Evolutionary conservation across 805 yeast genomes (phyloP), one percentile per base, ranked within the genome.

Genomic region (Dipodascopsis uninucleata): DNA sequence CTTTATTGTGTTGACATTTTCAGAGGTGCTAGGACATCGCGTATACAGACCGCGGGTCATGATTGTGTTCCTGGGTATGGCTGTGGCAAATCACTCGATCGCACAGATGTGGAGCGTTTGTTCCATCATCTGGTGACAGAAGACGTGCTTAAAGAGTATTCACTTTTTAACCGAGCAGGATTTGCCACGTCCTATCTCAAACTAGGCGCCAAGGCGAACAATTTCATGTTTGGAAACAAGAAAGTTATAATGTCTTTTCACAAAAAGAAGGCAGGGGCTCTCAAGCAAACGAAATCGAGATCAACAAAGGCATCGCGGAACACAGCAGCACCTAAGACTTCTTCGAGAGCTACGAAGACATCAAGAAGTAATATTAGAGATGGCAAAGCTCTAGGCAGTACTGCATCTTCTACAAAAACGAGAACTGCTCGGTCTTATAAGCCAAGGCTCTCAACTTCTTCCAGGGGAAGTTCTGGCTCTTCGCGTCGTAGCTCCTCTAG

Each of bases 1-100:
- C 71, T 84, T 9, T 81, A 86, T 55, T 82, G 90, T 60, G 89
- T 86, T 53, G 97, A 89, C 63, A 72, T 87, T 4, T 81, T 81
- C 62, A 77, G 81, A 57, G 96, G 97, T 0, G 76, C 87, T 0
- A 77, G 72, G 53, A 67, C 69, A 45, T 71, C 74, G n/a, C 82
- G 79, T 58, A 76, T 87, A 46, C 69, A 75, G 9, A 72, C 70
- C 26, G 69, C 77, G 35, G 86, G 88, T 0, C 85, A 82, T 58
- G 78, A 82, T 57, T 57, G 57, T 16, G 70, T 72, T 34, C 72
- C 73, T n/a, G 74, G 66, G 35, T 88, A 84, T 60, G 96, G 96
- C 1, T 66, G 66, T 22, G 96, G 96, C 3, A 77, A 73, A 55
- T 69, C 65, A 5, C 60, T 81, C 54, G 76, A 77, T n/a, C 79